Evolutionary conservation across 2,329 filamentous ascomycete species (phyloP).

Genomic region (Cadophora gregata): DNA sequence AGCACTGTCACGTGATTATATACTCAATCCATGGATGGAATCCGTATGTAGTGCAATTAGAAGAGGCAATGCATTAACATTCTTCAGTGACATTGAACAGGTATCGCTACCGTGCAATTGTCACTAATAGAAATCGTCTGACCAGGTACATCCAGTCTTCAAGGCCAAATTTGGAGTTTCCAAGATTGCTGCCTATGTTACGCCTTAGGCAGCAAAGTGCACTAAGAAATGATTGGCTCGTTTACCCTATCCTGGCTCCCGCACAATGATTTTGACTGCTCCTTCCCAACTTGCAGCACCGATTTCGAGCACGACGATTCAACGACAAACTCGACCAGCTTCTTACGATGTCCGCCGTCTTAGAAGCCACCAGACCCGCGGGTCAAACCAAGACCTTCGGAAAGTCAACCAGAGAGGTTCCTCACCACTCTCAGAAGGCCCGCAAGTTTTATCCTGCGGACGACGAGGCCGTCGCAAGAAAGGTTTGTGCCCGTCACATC

Average conservation of each 20-base stretch:
- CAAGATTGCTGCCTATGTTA: not conserved
- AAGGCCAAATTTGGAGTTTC: not conserved
- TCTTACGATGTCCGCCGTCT: slow-evolving; percentile 71
- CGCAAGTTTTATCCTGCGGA: slow-evolving; percentile 99
- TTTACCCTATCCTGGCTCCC: not conserved
- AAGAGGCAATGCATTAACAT: not conserved
- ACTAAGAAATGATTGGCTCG: not conserved
- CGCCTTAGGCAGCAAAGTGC: not conserved
- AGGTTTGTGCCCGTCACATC: slow-evolving; percentile 68
- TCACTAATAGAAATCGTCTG: no score
- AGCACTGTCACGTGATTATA: not conserved
- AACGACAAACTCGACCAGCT: slow-evolving; percentile 41
- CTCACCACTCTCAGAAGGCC: slow-evolving; percentile 87
- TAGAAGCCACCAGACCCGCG: slow-evolving; percentile 47
- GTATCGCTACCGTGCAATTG: not conserved
- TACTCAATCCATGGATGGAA: not conserved
- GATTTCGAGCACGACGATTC: not conserved
- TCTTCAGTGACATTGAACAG: not conserved
- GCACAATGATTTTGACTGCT: not conserved
- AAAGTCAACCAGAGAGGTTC: slow-evolving; percentile 92
- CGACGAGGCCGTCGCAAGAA: slow-evolving; percentile 87
- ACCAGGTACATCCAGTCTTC: not conserved
- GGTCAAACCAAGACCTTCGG: slow-evolving; percentile 86
- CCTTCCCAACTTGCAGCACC: not conserved
- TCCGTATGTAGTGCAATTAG: not conserved